phyloP scores from a whole-genome alignment of 2,329 filamentous ascomycete genomes.

The Fusarium citri region DNA sequence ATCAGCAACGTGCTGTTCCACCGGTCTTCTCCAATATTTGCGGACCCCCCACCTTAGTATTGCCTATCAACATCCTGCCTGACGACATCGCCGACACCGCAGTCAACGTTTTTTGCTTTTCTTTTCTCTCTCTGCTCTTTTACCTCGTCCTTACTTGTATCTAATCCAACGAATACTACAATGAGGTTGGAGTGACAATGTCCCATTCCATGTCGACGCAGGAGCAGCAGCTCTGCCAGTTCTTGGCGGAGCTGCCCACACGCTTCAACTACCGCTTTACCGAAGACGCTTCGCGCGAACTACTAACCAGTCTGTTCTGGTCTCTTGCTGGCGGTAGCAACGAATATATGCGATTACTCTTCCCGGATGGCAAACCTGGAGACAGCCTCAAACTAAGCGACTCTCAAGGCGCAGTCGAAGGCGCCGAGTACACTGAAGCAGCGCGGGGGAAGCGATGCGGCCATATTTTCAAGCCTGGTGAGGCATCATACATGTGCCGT shows the following conservation, averaged over 20 bases:
- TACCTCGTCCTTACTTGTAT: constrained; percentile 1
- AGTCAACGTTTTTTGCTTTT: constrained; percentile 15
- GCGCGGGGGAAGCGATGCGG: constrained; percentile 94
- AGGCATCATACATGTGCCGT: constrained; percentile 93
- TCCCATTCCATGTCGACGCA: constrained; percentile 69
- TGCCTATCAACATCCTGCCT: constrained; percentile 29
- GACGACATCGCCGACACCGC: constrained; percentile 45
- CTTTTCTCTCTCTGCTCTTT: neutral
- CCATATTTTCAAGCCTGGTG: constrained; percentile 95
- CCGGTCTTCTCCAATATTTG: constrained; percentile 39
- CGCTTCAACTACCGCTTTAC: constrained; percentile 81
- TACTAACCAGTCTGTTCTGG: constrained; percentile 85
- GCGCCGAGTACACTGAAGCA: constrained; percentile 92
- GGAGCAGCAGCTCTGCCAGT: constrained; percentile 86
- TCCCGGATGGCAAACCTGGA: constrained; percentile 77
- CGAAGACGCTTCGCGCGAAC: constrained; percentile 74
- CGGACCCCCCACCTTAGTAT: constrained; percentile 29
- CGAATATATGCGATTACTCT: constrained; percentile 82
- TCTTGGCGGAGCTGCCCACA: constrained; percentile 81
- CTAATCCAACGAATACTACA: constrained; percentile 26
- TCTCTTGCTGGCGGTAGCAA: constrained; percentile 81
- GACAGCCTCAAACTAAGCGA: constrained; percentile 81
- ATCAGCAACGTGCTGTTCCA: constrained; percentile 35
- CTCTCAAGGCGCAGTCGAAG: constrained; percentile 92
- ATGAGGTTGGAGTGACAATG: constrained; percentile 57